Evolutionary conservation across 768 basidiomycete species (phyloP).

Genomic region (Suillus plorans): DNA sequence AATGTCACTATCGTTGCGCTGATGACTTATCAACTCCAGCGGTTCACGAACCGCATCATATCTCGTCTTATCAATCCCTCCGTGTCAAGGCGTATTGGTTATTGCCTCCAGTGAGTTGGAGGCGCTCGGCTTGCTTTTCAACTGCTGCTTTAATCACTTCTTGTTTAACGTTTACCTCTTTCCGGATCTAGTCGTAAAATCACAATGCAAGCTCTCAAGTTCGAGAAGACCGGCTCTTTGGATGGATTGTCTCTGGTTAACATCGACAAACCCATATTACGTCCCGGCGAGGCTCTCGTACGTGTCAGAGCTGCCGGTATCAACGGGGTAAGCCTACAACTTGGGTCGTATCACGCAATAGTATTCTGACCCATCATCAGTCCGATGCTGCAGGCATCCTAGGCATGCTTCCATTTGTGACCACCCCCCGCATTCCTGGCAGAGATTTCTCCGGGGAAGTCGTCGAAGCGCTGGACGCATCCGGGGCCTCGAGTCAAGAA

Average conservation of each 20-base stretch:
- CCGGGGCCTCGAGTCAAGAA: conserved; percentile 13
- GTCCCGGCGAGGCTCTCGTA: conserved; percentile 33
- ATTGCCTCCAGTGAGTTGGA: neutral
- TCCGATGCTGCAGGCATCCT: conserved; percentile 30
- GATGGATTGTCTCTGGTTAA: conserved; percentile 24
- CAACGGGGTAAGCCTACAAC: conserved; percentile 27
- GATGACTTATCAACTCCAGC: neutral
- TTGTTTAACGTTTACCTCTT: neutral
- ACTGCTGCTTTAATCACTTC: neutral
- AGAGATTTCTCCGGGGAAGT: conserved; percentile 37
- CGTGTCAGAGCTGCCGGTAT: conserved; percentile 33
- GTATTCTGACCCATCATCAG: conserved; percentile 11
- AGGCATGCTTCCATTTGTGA: conserved; percentile 32
- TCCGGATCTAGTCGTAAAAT: neutral
- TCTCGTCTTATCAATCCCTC: neutral
- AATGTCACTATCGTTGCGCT: too few species aligned
- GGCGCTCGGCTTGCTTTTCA: neutral
- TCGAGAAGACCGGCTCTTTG: conserved; percentile 32
- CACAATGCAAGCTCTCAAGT: conserved; percentile 33
- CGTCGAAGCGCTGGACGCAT: conserved; percentile 28
- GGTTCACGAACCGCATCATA: neutral
- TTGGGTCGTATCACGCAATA: neutral
- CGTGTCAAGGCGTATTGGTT: neutral
- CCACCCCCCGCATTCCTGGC: conserved; percentile 30
- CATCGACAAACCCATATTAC: conserved; percentile 25